Evolutionary conservation across 2,329 filamentous ascomycete genomes (phyloP).

Genomic region (Massarina eburnea): DNA sequence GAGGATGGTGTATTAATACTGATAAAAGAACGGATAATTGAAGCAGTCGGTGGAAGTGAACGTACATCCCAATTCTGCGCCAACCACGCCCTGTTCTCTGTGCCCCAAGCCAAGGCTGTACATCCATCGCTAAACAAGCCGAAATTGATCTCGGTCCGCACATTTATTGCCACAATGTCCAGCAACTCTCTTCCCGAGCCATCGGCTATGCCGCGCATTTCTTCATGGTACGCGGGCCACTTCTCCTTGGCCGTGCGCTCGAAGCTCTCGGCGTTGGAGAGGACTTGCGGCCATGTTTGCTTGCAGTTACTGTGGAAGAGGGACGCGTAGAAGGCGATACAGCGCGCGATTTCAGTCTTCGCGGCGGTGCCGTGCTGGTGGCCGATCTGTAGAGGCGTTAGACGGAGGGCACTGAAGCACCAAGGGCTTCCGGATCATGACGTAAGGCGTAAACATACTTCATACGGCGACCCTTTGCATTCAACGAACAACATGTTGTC

Average conservation of each 20-base stretch:
- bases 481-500: constrained; percentile 42
- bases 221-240: constrained; percentile 48
- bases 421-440: constrained; percentile 12
- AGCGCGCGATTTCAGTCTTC: constrained; percentile 43
- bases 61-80: constrained; percentile 61
- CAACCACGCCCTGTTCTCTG: constrained; percentile 44
- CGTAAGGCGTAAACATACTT: constrained; percentile 35
- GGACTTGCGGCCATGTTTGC: constrained; percentile 51
- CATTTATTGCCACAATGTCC: constrained; percentile 61
- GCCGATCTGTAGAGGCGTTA: constrained; percentile 48
- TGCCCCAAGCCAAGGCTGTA: constrained; percentile 54
- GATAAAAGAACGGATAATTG: background rate
- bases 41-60: background rate
- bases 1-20: too few species aligned
- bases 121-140: constrained; percentile 62
- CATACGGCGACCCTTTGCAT: constrained; percentile 47
- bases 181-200: constrained; percentile 50
- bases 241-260: constrained; percentile 46
- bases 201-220: constrained; percentile 56
- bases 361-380: constrained; percentile 49
- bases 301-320: constrained; percentile 53
- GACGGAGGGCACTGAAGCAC: background rate
- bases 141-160: constrained; percentile 60
- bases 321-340: constrained; percentile 51
- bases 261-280: constrained; percentile 51